Conservation (phyloP, 768 basidiomycete genomes). For the Boletus fagicola region DNA sequence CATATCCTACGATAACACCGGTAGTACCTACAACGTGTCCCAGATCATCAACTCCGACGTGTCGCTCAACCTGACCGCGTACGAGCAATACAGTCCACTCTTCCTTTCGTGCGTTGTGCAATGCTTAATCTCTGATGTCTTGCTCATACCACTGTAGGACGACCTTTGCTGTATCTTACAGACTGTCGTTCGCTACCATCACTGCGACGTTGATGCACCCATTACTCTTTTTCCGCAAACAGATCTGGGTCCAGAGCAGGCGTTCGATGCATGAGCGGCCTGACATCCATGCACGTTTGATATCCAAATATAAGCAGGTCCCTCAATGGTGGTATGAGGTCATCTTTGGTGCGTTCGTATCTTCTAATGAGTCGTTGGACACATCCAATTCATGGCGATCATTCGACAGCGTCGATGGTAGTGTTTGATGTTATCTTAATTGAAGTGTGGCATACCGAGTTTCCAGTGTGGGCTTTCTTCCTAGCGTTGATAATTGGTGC, state of each 20-base stretch:
- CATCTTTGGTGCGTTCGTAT: constrained; percentile 25
- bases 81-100: constrained; percentile 58
- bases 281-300: constrained; percentile 65
- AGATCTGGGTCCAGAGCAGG: constrained; percentile 70
- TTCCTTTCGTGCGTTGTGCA: constrained; percentile 45
- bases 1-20: too few species aligned
- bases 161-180: constrained; percentile 78
- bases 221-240: constrained; percentile 72
- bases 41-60: constrained; percentile 52
- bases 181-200: constrained; percentile 79
- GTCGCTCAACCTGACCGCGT: constrained; percentile 55
- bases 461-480: constrained; percentile 43
- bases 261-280: constrained; percentile 75
- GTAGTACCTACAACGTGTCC: constrained; percentile 54
- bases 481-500: constrained; percentile 31
- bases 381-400: not conserved
- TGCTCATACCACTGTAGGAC: constrained; percentile 25
- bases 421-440: constrained; percentile 58
- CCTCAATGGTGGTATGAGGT: constrained; percentile 59
- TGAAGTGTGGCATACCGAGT: constrained; percentile 57
- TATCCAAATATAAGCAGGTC: constrained; percentile 54
- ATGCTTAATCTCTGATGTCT: not conserved
- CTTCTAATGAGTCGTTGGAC: not conserved
- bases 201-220: constrained; percentile 74
- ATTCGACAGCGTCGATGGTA: constrained; percentile 44